Conservation (phyloP, 441 rosid species). For the Erodium chrysanthum region DNA sequence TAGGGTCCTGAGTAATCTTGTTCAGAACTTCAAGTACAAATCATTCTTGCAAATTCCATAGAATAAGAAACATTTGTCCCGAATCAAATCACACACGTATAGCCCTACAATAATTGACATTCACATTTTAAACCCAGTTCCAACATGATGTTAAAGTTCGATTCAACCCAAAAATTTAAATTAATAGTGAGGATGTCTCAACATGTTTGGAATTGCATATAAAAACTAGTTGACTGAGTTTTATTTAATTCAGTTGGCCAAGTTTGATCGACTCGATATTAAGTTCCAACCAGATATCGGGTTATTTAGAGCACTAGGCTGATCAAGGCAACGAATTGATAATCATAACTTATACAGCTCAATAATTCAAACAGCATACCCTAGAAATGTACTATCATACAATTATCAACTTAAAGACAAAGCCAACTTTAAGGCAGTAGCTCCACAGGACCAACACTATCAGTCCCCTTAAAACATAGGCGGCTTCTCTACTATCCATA, state of each 20-base stretch:
- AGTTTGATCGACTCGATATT: too few species aligned
- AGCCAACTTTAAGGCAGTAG: background rate
- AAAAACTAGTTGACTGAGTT: too few species aligned
- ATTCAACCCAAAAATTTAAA: too few species aligned
- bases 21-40: background rate
- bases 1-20: background rate
- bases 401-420: background rate
- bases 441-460: conserved; percentile 21
- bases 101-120: background rate
- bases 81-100: background rate
- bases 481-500: background rate
- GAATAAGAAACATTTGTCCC: background rate
- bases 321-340: background rate
- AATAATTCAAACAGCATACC: background rate
- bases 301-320: too few species aligned
- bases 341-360: background rate
- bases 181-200: too few species aligned
- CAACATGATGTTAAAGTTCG: too few species aligned
- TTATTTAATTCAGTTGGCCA: too few species aligned
- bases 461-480: conserved; percentile 12
- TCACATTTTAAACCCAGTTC: too few species aligned
- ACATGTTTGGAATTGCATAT: too few species aligned
- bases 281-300: too few species aligned
- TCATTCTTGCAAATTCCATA: background rate
- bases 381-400: background rate